Base-by-base conservation (phyloP, 177 flowering plant genomes). In the Telopea speciosissima region DNA sequence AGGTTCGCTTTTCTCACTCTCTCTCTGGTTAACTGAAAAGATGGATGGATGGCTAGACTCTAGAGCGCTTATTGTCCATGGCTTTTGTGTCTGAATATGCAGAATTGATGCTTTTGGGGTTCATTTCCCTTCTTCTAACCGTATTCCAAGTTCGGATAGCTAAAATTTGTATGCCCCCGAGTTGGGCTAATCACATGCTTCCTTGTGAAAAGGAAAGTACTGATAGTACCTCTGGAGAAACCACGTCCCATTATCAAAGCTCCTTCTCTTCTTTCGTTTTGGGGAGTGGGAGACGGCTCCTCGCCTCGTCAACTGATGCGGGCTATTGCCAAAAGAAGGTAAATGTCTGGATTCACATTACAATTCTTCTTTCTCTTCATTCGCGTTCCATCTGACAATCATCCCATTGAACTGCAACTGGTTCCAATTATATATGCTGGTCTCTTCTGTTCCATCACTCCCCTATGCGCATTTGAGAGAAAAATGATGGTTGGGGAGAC, bases 41-140 rank as follows among this genome's bases (percentile, higher is more conserved):
- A 58, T 14, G 6, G 2, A 2, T 36, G 40, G 40, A 36, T 36
- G 8, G 40, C 40, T 36, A 1, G n/a, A 52, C 58, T 19, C n/a
- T n/a, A 58, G n/a, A 16, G 61, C 7, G 4, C 7, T 58, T 8
- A 19, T 58, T 3, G 6, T 58, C 8, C 7, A 19, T 58, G 23
- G 23, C 8, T 5, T 19, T 58, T 58, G 19, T 58, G 4, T n/a
- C 7, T 58, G 61, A 28, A 31, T 54, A 28, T 74, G 76, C 90
- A 90, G 93, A 90, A 68, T 75, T 90, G 89, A 90, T 90, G 96
- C 84, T 90, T 14, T 72, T 90, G 75, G 96, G 93, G 40, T 89
- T 90, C 76, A 90, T 90, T 70, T 90, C 93, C 45, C 82, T 89
- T 25, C 86, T 90, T 19, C 78, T 90, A 42, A 88, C 93, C 0